Conservation (phyloP, 2,329 filamentous ascomycete genomes). For the Coniella vitis region DNA sequence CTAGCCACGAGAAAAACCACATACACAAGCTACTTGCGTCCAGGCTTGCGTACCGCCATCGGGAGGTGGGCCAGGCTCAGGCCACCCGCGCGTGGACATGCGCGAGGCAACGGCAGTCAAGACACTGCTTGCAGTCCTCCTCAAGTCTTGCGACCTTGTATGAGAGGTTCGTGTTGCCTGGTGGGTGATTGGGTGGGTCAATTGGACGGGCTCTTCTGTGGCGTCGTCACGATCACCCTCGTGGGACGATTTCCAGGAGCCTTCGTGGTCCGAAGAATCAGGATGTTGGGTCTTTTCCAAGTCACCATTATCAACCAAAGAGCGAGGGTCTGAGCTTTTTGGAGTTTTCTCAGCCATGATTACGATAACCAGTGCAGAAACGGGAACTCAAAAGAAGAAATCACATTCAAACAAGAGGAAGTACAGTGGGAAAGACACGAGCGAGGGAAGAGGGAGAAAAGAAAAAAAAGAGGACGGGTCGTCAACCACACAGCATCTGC, state of each 20-base stretch:
- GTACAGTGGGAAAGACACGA: neutral
- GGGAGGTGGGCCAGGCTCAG: conserved; percentile 37
- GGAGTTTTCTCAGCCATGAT: conserved; percentile 1
- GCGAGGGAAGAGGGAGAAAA: neutral
- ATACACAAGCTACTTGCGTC: conserved; percentile 25
- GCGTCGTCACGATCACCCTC: neutral
- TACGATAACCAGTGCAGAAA: neutral
- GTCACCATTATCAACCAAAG: neutral
- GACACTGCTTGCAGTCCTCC: conserved; percentile 14
- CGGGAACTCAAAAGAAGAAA: neutral
- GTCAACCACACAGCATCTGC: neutral
- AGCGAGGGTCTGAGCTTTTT: neutral
- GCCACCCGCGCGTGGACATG: conserved; percentile 31
- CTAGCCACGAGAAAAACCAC: neutral
- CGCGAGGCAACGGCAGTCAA: conserved; percentile 18
- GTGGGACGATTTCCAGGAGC: neutral
- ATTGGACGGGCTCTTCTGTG: neutral
- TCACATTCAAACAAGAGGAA: neutral
- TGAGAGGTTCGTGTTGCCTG: conserved; percentile 5
- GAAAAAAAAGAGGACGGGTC: neutral
- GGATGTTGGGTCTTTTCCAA: conserved; percentile 2
- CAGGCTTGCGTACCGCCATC: conserved; percentile 39
- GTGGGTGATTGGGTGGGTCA: conserved; percentile 2
- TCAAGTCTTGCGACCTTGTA: conserved; percentile 8
- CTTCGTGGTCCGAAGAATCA: neutral